These are phyloP conservation scores for Rhododendron ovatum DNA, from an alignment of 148 eudicot species.

Conservation along the genomic window DNA sequence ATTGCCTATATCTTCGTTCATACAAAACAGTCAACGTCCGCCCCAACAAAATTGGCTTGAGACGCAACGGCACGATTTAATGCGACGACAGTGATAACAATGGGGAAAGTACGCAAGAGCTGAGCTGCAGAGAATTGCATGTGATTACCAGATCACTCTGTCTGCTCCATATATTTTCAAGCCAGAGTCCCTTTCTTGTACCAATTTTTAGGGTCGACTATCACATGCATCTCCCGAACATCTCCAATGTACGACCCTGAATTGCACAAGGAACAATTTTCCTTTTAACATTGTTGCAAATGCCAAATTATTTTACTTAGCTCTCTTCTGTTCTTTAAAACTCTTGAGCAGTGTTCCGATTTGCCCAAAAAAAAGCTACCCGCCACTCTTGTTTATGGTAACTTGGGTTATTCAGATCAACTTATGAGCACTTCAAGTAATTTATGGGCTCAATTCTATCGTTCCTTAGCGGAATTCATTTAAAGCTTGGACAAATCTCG, in stretches of 20 bases:
- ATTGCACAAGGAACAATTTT: background rate
- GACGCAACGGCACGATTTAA: background rate
- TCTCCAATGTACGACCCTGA: background rate
- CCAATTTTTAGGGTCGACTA: background rate
- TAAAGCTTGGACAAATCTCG: background rate
- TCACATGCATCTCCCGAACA: background rate
- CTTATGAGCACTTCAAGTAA: background rate
- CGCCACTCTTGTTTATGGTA: background rate
- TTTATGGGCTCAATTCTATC: background rate
- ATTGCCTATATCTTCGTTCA: too few relatives aligned
- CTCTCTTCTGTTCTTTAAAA: too few relatives aligned
- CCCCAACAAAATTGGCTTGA: background rate
- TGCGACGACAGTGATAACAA: background rate
- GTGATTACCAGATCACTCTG: background rate
- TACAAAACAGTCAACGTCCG: background rate
- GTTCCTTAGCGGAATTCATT: background rate
- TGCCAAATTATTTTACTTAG: too few relatives aligned
- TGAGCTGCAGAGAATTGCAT: background rate
- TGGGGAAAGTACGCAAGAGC: background rate
- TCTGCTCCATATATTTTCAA: background rate
- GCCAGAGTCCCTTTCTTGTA: background rate
- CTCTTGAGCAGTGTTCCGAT: background rate
- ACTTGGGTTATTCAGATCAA: too few relatives aligned
- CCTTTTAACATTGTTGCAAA: background rate
- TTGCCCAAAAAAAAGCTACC: background rate